Evolutionary conservation across 495 filamentous ascomycete species (phyloP), one percentile per base, ranked within the genome.

Genomic region (Rhypophila decipiens): DNA sequence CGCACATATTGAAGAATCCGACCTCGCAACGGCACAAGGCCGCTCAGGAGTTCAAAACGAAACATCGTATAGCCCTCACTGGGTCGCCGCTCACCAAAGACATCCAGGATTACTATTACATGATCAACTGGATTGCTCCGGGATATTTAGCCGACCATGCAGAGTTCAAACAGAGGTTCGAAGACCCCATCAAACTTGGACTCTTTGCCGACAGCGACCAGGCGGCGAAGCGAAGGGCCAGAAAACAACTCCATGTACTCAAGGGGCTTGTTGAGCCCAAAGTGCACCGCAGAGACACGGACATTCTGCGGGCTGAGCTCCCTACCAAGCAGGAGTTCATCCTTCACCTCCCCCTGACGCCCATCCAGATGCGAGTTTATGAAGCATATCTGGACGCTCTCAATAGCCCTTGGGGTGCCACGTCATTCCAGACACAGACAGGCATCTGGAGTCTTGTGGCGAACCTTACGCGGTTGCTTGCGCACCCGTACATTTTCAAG

Each of bases 101-200:
- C 29, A 75, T 96, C 2, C 61, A 71, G 34, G 90, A 97, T 50
- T 95, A 95, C 56, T 88, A 82, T 55, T 62, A 83, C 7, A 85
- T 95, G 79, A 84, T 97, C 41, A 80, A 91, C 44, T 97, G 90
- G 90, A 81, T 93, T 27, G 79, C 87, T 3, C 85, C 88, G 2
- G 77, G 76, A 22, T 95, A 86, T 53, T 71, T 96, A 4, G 88
- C 86, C 13, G 71, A 75, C 5, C 54, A 66, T 2, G 47, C 47
- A 0, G 80, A 88, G 56, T 97, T 97, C 61, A 71, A 68, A 33
- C 59, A 70, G 0, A 72, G 80, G 21, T 97, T 85, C 53, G 70
- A 79, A 3, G 75, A 80, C 12, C 87, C 88, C 1, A 96, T 97
- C 49, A 62, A 78, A 20, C 65, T 73, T 24, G 91, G 90, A 0